phyloP scores from a whole-genome alignment of 2,329 filamentous ascomycete genomes.

The Sporothrix protearum region DNA sequence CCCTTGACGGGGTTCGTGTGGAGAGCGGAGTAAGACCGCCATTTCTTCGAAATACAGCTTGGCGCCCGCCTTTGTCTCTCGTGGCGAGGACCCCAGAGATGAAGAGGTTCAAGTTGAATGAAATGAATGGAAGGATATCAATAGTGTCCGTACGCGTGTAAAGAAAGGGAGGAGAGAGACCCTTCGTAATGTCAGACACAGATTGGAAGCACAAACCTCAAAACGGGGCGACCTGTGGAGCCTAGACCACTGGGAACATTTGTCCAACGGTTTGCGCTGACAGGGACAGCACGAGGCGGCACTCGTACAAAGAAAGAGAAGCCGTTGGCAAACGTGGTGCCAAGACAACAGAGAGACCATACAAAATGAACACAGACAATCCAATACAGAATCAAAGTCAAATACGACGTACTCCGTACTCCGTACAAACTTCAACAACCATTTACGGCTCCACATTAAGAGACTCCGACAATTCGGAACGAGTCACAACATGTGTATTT shows the following conservation, averaged over 20 bases:
- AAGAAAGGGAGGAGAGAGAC: background rate
- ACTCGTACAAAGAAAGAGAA: background rate
- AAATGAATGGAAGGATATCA: background rate
- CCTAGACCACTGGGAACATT: background rate
- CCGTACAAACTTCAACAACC: background rate
- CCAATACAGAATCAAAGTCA: background rate
- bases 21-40: background rate
- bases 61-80: background rate
- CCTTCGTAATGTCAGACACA: background rate
- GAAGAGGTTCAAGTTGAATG: background rate
- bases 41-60: constrained; percentile 7
- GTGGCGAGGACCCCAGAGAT: background rate
- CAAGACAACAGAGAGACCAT: background rate
- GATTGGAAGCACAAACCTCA: background rate
- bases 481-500: background rate
- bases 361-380: background rate
- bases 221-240: background rate
- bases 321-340: background rate
- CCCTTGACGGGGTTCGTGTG: background rate
- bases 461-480: background rate
- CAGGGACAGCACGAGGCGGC: background rate
- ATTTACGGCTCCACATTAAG: background rate
- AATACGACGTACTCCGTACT: background rate
- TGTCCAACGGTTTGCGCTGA: background rate
- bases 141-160: background rate